phyloP scores from a whole-genome alignment of 768 basidiomycete genomes.

The Russula sp. region DNA sequence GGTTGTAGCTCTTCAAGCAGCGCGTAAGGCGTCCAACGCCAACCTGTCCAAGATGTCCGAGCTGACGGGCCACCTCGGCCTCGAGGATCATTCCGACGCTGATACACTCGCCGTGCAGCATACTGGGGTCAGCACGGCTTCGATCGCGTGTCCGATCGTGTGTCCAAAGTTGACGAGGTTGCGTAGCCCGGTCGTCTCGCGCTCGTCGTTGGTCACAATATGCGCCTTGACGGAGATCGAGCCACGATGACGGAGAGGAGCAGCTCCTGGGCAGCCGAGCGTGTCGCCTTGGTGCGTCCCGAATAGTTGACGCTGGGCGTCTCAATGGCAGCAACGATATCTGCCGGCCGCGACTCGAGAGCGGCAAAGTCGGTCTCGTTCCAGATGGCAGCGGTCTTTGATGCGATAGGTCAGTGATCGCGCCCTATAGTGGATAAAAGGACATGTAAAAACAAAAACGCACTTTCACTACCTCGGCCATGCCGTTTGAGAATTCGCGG shows the following conservation, averaged over 20 bases:
- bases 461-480: conserved; percentile 98
- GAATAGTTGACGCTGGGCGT: conserved; percentile 59
- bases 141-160: conserved; percentile 97
- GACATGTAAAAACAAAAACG: conserved; percentile 7
- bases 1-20: conserved; percentile 85
- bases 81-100: conserved; percentile 96
- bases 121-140: conserved; percentile 92
- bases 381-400: conserved; percentile 98
- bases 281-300: conserved; percentile 58
- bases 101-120: conserved; percentile 96
- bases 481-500: conserved; percentile 95
- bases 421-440: neutral
- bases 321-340: conserved; percentile 84
- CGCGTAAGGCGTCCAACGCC: conserved; percentile 87
- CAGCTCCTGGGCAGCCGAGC: conserved; percentile 73
- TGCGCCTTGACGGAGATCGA: conserved; percentile 95
- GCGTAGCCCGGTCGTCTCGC: conserved; percentile 85
- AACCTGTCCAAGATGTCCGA: conserved; percentile 87
- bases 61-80: conserved; percentile 85
- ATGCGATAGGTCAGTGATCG: neutral
- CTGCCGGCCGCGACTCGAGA: conserved; percentile 80
- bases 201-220: conserved; percentile 95
- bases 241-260: conserved; percentile 85
- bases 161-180: conserved; percentile 99
- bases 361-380: conserved; percentile 83